Percentiles rank a stretch among this genome's conserved stretches.
These are phyloP conservation scores for Senna tora DNA, from an alignment of 306 rosid genomes.

Conservation along the genomic window DNA sequence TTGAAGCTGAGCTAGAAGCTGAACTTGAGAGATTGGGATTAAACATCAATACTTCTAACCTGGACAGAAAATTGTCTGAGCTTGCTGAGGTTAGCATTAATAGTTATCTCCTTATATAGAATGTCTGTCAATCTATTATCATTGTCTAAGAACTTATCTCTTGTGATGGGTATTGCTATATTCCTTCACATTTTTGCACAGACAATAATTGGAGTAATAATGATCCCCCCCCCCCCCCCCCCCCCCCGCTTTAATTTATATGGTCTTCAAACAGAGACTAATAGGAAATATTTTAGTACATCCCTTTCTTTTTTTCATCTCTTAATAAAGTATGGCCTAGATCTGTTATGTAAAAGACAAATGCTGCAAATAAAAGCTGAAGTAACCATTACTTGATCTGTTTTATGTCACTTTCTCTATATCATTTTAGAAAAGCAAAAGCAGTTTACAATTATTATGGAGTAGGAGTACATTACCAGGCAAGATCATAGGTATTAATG, in stretches of 20 bases:
- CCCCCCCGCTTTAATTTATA: background rate
- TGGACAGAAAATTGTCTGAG: slow-evolving; percentile 49
- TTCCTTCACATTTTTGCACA: slow-evolving; percentile 6
- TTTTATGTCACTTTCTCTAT: slow-evolving; percentile 16
- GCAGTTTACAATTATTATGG: background rate
- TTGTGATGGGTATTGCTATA: slow-evolving; percentile 7
- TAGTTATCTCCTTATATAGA: background rate
- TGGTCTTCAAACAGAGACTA: background rate
- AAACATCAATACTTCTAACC: slow-evolving; percentile 53
- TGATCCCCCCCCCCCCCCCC: background rate
- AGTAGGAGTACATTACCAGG: background rate
- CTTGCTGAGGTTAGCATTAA: slow-evolving; percentile 62
- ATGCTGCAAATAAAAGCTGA: background rate
- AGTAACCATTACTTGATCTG: slow-evolving; percentile 5
- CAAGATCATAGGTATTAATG: slow-evolving; percentile 31
- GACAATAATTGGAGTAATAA: slow-evolving; percentile 7
- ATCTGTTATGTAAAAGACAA: slow-evolving; percentile 19
- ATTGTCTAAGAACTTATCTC: slow-evolving; percentile 7
- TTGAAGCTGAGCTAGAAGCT: slow-evolving; percentile 95
- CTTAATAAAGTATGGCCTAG: slow-evolving; percentile 3
- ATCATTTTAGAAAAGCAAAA: background rate
- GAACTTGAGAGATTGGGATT: slow-evolving; percentile 84
- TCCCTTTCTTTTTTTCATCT: slow-evolving; percentile 26
- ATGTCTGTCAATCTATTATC: background rate
- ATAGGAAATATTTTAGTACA: background rate